phyloP scores from a whole-genome alignment of 2,329 filamentous ascomycete genomes.

The Sodiomyces alkalinus region DNA sequence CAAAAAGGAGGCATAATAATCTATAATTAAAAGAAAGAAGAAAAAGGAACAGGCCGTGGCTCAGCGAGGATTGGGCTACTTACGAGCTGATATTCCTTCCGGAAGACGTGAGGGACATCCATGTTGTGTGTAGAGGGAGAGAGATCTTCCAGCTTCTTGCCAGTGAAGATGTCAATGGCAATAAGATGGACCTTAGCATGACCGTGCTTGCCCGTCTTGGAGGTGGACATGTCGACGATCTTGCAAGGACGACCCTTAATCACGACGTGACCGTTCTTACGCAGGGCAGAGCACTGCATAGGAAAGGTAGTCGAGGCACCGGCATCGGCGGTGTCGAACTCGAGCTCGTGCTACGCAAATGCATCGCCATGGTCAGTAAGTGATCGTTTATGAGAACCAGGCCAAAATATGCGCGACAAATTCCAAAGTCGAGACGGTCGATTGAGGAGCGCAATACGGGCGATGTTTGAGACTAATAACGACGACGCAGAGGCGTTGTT shows the following conservation, averaged over 20 bases:
- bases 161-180: constrained; percentile 97
- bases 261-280: constrained; percentile 97
- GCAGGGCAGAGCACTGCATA: constrained; percentile 98
- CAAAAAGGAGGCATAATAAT: no score
- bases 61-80: constrained; percentile 24
- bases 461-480: no score
- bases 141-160: constrained; percentile 99
- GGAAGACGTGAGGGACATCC: constrained; percentile 89
- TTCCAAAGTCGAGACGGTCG: no score
- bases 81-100: constrained; percentile 88
- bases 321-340: constrained; percentile 89
- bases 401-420: no score
- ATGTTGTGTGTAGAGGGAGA: constrained; percentile 96
- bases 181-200: constrained; percentile 99
- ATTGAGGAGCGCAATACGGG: no score
- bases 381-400: no score
- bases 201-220: constrained; percentile 99
- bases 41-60: constrained; percentile 3
- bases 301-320: constrained; percentile 89
- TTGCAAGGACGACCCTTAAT: constrained; percentile 99
- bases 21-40: no score
- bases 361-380: constrained; percentile 4
- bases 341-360: constrained; percentile 42
- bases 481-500: neutral
- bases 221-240: constrained; percentile 99